Evolutionary conservation across 306 rosid species (phyloP).

Genomic region (Cucumis sativus): Cucumber_9930_V3 NC_026661.2:15878001-15878500

Average conservation of each 20-base stretch:
- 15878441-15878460: no score
- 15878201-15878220: slow-evolving; percentile 36
- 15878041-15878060: no score
- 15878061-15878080: slow-evolving; percentile 24
- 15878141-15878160: slow-evolving; percentile 52
- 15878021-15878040: background rate
- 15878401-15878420: no score
- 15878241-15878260: slow-evolving; percentile 19
- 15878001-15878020: background rate
- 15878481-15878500: no score
- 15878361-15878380: no score
- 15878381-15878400: no score
- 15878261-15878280: background rate
- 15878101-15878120: slow-evolving; percentile 64
- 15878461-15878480: no score
- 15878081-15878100: slow-evolving; percentile 48
- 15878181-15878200: slow-evolving; percentile 20
- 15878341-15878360: no score
- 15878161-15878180: slow-evolving; percentile 33
- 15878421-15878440: no score
- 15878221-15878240: slow-evolving; percentile 73
- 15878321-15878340: no score
- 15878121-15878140: slow-evolving; percentile 52
- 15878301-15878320: no score
- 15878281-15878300: no score